A percentile compares a stretch with the other conserved stretches of the same genome.
phyloP scores from a whole-genome alignment of 345 rosid species.

The Noccaea caerulescens region DNA sequence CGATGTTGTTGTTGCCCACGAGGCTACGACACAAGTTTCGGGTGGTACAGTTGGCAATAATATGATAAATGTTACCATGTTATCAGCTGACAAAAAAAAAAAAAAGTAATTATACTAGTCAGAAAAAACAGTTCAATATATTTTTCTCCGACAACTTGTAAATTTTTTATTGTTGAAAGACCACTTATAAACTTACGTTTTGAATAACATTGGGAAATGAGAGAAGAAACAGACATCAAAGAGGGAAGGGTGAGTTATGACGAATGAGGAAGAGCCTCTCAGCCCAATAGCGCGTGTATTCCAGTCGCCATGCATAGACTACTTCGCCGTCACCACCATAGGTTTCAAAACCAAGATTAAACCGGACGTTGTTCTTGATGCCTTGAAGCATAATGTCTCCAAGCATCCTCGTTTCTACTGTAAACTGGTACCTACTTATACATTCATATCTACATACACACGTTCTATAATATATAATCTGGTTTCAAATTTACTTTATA shows the following conservation, averaged over 20 bases:
- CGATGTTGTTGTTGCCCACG: too few species aligned
- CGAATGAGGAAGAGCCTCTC: slow-evolving; percentile 40
- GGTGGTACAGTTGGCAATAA: too few species aligned
- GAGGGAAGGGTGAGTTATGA: not conserved
- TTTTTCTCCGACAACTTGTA: not conserved
- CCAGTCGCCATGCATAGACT: slow-evolving; percentile 55
- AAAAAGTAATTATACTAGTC: too few species aligned
- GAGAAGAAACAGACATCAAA: not conserved
- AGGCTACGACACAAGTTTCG: too few species aligned
- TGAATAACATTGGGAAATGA: not conserved
- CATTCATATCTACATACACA: not conserved
- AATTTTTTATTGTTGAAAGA: not conserved
- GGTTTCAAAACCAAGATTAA: slow-evolving; percentile 56
- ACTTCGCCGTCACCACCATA: slow-evolving; percentile 51
- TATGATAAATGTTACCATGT: too few species aligned
- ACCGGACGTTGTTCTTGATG: slow-evolving; percentile 49
- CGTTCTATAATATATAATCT: not conserved
- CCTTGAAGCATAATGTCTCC: slow-evolving; percentile 60
- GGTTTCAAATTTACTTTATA: not conserved
- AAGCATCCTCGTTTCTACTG: slow-evolving; percentile 88
- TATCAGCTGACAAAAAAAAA: too few species aligned
- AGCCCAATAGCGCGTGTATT: slow-evolving; percentile 64
- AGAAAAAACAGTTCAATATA: not conserved
- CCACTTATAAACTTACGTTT: slow-evolving; percentile 18
- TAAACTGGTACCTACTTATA: slow-evolving; percentile 52